Percentiles rank a stretch among this genome's conserved stretches.
phyloP scores from a whole-genome alignment of 352 stramenopile genomes.

The Pythium pyrilobum region DNA sequence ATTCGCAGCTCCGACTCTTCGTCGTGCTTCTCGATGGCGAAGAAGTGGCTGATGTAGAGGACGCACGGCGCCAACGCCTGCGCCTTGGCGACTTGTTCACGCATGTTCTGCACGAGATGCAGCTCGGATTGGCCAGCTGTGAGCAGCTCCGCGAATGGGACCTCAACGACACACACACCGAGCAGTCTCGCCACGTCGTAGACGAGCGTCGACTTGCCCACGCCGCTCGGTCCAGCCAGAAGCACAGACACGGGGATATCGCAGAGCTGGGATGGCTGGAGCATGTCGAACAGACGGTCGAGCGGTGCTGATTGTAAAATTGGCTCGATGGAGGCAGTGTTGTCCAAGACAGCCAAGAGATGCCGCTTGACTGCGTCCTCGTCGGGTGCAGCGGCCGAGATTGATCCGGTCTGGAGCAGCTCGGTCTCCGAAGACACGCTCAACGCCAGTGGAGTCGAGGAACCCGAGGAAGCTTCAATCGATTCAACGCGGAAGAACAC shows the following conservation, averaged over 20 bases:
- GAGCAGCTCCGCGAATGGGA: slow-evolving; percentile 69
- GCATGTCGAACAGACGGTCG: slow-evolving; percentile 51
- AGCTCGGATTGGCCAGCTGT: slow-evolving; percentile 58
- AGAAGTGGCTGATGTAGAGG: slow-evolving; percentile 80
- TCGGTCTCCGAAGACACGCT: slow-evolving; percentile 58
- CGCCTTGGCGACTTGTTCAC: slow-evolving; percentile 61
- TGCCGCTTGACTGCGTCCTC: slow-evolving; percentile 53
- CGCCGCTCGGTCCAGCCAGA: slow-evolving; percentile 52
- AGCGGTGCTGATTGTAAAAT: slow-evolving; percentile 25
- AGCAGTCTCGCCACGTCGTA: slow-evolving; percentile 62
- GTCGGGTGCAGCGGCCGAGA: slow-evolving; percentile 43
- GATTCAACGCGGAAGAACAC: slow-evolving; percentile 77
- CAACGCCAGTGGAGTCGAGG: slow-evolving; percentile 23
- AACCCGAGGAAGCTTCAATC: slow-evolving; percentile 20
- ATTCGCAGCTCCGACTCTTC: slow-evolving; percentile 68
- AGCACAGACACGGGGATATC: slow-evolving; percentile 69
- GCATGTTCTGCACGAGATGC: slow-evolving; percentile 70
- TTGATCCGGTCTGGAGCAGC: slow-evolving; percentile 56
- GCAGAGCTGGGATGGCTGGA: slow-evolving; percentile 64
- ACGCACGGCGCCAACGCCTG: slow-evolving; percentile 61
- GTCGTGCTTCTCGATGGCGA: slow-evolving; percentile 70
- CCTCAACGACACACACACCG: slow-evolving; percentile 63
- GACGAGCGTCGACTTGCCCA: slow-evolving; percentile 69
- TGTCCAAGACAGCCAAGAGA: slow-evolving; percentile 5
- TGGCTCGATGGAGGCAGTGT: not conserved